A percentile compares a stretch with the other conserved stretches of the same genome.
Evolutionary conservation across 2,329 filamentous ascomycete genomes (phyloP).

Genomic region (Colletotrichum noveboracense): DNA sequence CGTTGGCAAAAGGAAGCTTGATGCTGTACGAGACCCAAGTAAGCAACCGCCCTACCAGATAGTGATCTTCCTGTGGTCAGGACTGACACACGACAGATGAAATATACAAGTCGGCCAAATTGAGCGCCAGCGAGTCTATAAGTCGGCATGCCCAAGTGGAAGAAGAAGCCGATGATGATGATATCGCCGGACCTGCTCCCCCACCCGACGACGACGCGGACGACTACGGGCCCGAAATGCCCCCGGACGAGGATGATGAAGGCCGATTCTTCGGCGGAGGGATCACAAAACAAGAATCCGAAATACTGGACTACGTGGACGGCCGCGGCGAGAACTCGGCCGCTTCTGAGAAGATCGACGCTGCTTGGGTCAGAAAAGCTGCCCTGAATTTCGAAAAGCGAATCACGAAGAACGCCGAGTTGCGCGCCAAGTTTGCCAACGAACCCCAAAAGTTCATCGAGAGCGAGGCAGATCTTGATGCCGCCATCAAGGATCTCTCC

Average conservation of each 20-base stretch:
- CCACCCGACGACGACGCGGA: conserved; percentile 53
- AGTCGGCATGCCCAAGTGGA: conserved; percentile 52
- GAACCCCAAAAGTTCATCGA: conserved; percentile 85
- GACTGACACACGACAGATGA: conserved; percentile 48
- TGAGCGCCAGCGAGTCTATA: conserved; percentile 46
- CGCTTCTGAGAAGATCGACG: conserved; percentile 78
- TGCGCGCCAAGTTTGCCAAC: conserved; percentile 83
- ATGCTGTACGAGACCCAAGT: conserved; percentile 68
- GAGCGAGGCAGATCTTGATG: conserved; percentile 87
- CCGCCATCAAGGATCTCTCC: conserved; percentile 84
- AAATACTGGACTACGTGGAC: conserved; percentile 89
- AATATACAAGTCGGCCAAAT: conserved; percentile 67
- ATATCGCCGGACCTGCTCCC: conserved; percentile 54
- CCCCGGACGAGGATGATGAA: conserved; percentile 83
- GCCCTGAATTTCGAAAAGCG: conserved; percentile 87
- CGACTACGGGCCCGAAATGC: conserved; percentile 27
- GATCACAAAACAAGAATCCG: conserved; percentile 78
- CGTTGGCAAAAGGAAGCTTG: conserved; percentile 67
- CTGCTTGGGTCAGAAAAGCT: conserved; percentile 80
- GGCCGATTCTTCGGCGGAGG: conserved; percentile 96
- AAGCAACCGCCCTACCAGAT: conserved; percentile 29
- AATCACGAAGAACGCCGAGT: conserved; percentile 88
- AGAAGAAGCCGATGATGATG: conserved; percentile 45
- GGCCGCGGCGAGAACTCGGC: conserved; percentile 39
- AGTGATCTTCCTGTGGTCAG: not conserved